Conservation (phyloP, 2,329 filamentous ascomycete species). For the Cordyceps cateniannulata region DNA sequence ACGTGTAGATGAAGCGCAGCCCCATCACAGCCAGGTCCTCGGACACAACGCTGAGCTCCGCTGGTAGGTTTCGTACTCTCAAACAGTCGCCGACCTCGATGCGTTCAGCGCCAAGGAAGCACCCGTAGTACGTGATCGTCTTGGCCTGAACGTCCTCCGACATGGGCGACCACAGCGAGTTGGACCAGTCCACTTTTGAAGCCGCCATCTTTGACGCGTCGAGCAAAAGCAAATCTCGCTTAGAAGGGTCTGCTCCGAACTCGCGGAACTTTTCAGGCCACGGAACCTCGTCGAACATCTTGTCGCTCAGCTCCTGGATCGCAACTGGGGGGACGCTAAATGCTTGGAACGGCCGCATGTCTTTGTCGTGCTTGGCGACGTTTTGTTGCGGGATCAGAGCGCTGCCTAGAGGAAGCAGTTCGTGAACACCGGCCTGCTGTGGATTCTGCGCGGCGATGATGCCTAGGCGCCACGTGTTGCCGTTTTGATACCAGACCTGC, state of each 20-base stretch:
- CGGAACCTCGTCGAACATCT: constrained; percentile 34
- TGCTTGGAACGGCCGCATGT: constrained; percentile 44
- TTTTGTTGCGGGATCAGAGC: constrained; percentile 30
- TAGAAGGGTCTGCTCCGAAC: constrained; percentile 27
- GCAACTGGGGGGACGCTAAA: constrained; percentile 42
- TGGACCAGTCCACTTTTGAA: constrained; percentile 41
- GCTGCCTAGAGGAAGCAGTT: constrained; percentile 37
- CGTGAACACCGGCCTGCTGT: constrained; percentile 25
- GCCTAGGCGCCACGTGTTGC: constrained; percentile 42
- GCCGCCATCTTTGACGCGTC: constrained; percentile 48
- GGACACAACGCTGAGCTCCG: constrained; percentile 28
- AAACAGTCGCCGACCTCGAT: constrained; percentile 42
- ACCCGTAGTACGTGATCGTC: constrained; percentile 35
- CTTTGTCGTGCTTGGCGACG: constrained; percentile 32
- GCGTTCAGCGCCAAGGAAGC: constrained; percentile 46
- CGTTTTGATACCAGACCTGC: constrained; percentile 44
- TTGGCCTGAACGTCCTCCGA: constrained; percentile 25
- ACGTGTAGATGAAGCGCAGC: constrained; percentile 34
- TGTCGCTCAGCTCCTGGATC: constrained; percentile 32
- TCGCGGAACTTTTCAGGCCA: constrained; percentile 35
- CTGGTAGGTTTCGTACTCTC: constrained; percentile 36
- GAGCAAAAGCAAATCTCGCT: constrained; percentile 36
- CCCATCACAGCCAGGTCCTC: constrained; percentile 29
- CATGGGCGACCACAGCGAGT: constrained; percentile 39
- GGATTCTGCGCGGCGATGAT: constrained; percentile 31